Evolutionary conservation across 148 eudicot species (phyloP).

Genomic region (Polygonum aviculare): DNA sequence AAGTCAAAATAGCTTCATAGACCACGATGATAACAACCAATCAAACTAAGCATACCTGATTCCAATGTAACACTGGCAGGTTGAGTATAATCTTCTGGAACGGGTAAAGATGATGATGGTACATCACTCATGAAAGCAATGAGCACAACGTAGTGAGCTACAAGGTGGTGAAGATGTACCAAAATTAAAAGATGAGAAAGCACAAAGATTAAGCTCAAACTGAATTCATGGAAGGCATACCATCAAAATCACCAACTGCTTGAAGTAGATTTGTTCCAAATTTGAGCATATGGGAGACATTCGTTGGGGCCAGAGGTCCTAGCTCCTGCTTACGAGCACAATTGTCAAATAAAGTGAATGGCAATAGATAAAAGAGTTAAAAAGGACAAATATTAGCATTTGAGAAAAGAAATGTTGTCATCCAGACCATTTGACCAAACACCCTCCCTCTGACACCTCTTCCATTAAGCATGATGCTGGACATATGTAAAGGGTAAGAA

Average conservation of each 20-base stretch:
- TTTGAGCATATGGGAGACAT: conserved; percentile 40
- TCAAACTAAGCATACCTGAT: conserved; percentile 38
- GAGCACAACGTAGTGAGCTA: conserved; percentile 54
- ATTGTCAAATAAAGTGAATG: neutral
- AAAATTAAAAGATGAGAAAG: conserved; percentile 15
- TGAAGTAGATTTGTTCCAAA: conserved; percentile 84
- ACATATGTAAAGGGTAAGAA: conserved; percentile 17
- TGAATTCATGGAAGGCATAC: conserved; percentile 24
- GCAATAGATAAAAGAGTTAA: neutral
- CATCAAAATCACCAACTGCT: conserved; percentile 67
- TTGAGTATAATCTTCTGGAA: conserved; percentile 60
- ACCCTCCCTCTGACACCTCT: conserved; percentile 57
- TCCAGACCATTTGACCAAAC: conserved; percentile 44
- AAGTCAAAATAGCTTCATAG: neutral
- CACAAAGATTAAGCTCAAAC: neutral
- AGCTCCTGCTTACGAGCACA: conserved; percentile 33
- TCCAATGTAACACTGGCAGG: conserved; percentile 39
- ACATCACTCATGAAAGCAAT: conserved; percentile 53
- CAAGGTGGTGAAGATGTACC: conserved; percentile 19
- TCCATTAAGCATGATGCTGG: conserved; percentile 82
- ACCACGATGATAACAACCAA: neutral
- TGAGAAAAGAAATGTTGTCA: neutral
- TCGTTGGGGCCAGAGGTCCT: conserved; percentile 73
- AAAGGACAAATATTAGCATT: neutral
- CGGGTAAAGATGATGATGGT: conserved; percentile 30